A percentile compares a stretch with the other conserved stretches of the same genome.
Evolutionary conservation across 257 asterid genomes (phyloP).

Genomic region (Solanum pennellii): DNA sequence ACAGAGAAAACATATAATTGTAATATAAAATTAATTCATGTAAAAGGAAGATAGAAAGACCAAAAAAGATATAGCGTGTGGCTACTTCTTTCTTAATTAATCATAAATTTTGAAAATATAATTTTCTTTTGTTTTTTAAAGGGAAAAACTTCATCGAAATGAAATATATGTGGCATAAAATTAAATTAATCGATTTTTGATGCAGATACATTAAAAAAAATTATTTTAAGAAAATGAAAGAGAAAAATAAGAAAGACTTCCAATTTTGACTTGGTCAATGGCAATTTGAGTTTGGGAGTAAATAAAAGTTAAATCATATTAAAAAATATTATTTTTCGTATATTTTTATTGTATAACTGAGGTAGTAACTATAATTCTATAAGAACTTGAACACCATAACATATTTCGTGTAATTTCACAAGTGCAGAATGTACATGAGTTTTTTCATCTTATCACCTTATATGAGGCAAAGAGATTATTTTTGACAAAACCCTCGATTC

Average conservation of each 20-base stretch:
- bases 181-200: too few relatives aligned
- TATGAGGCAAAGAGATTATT: neutral
- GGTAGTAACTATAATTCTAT: too few relatives aligned
- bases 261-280: neutral
- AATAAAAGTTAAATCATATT: too few relatives aligned
- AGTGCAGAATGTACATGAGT: too few relatives aligned
- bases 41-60: neutral
- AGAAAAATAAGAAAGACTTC: neutral
- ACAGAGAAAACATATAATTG: neutral
- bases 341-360: too few relatives aligned
- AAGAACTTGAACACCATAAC: too few relatives aligned
- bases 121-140: too few relatives aligned
- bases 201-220: accelerated
- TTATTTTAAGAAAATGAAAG: neutral
- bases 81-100: accelerated
- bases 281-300: neutral
- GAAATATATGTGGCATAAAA: accelerated
- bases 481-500: neutral
- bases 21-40: neutral
- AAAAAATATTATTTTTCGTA: too few relatives aligned
- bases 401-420: too few relatives aligned
- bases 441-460: too few relatives aligned
- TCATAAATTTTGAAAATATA: neutral
- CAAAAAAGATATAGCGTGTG: neutral
- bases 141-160: too few relatives aligned